These are phyloP conservation scores for Epichloe hybrida DNA, from an alignment of 2,329 filamentous ascomycete genomes.

Conservation along the genomic window DNA sequence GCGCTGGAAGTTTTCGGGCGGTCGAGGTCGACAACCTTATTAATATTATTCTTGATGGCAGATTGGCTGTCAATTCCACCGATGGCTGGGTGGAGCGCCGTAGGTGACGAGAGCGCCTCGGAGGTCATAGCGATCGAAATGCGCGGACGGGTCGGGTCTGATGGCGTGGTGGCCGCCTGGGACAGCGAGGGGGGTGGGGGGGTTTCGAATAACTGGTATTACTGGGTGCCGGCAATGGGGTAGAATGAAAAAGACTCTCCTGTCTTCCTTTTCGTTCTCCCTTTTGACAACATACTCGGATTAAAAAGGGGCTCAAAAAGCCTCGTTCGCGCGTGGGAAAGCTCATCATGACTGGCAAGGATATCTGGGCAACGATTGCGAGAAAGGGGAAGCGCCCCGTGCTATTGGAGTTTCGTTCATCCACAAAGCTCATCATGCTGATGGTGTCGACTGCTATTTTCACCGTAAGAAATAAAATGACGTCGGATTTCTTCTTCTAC, in stretches of 20 bases:
- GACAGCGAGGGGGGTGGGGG: neutral
- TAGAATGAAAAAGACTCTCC: neutral
- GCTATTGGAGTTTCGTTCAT: slow-evolving; percentile 18
- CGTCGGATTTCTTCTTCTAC: neutral
- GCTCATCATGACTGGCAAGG: slow-evolving; percentile 8
- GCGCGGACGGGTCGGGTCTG: neutral
- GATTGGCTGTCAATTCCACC: slow-evolving; percentile 15
- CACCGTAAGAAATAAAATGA: slow-evolving; percentile 11
- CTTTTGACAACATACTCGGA: neutral
- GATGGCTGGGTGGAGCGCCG: slow-evolving; percentile 37
- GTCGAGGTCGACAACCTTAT: slow-evolving; percentile 7
- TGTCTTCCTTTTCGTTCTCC: neutral
- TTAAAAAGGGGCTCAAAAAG: neutral
- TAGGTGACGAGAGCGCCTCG: slow-evolving; percentile 29
- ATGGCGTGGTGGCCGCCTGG: neutral
- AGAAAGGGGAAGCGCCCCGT: slow-evolving; percentile 13
- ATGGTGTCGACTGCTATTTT: slow-evolving; percentile 22
- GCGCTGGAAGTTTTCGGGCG: slow-evolving; percentile 9
- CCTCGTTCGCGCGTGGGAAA: slow-evolving; percentile 3
- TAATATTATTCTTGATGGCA: slow-evolving; percentile 1
- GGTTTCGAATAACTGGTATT: neutral
- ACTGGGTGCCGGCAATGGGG: neutral
- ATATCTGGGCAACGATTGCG: slow-evolving; percentile 6
- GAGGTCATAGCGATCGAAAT: slow-evolving; percentile 14
- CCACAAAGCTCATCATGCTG: slow-evolving; percentile 18